Evolutionary conservation across 108 stramenopile species (phyloP).

Genomic region (Nitzschia inconspicua): DNA sequence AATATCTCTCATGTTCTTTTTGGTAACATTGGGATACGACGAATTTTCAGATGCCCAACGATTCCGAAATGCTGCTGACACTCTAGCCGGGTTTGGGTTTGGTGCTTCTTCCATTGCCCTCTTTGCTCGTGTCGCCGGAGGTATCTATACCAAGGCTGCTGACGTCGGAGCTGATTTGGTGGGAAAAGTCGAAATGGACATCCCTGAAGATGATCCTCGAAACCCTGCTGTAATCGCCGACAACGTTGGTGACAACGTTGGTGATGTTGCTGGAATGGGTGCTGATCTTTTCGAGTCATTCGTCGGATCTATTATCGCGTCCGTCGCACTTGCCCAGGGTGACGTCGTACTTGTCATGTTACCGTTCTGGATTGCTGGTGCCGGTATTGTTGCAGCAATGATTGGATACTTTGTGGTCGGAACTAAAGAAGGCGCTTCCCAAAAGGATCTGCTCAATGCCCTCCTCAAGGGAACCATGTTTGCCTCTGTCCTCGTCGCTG

Average conservation of each 20-base stretch:
- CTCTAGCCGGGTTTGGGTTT: slow-evolving; percentile 90
- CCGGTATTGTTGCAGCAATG: slow-evolving; percentile 85
- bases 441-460: slow-evolving; percentile 65
- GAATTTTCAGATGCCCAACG: slow-evolving; percentile 1
- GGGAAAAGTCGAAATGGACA: slow-evolving; percentile 94
- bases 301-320: slow-evolving; percentile 90
- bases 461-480: slow-evolving; percentile 75
- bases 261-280: slow-evolving; percentile 95
- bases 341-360: slow-evolving; percentile 60
- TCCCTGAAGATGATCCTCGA: slow-evolving; percentile 96
- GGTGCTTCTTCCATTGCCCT: slow-evolving; percentile 96
- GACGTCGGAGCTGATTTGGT: slow-evolving; percentile 96
- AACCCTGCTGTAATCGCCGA: slow-evolving; percentile 99
- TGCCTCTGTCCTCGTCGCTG: slow-evolving; percentile 62
- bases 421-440: slow-evolving; percentile 59
- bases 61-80: slow-evolving; percentile 34
- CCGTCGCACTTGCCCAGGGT: slow-evolving; percentile 74
- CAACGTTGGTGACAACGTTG: slow-evolving; percentile 98
- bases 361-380: slow-evolving; percentile 86
- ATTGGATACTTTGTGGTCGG: slow-evolving; percentile 65
- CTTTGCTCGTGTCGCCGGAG: slow-evolving; percentile 96
- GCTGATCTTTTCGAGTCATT: slow-evolving; percentile 95
- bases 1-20: slow-evolving; percentile 50
- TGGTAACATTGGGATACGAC: slow-evolving; percentile 54
- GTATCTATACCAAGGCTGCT: slow-evolving; percentile 98